These are phyloP conservation scores for Karstenula rhodostoma DNA, from an alignment of 2,329 filamentous ascomycete species.

Conservation along the genomic window DNA sequence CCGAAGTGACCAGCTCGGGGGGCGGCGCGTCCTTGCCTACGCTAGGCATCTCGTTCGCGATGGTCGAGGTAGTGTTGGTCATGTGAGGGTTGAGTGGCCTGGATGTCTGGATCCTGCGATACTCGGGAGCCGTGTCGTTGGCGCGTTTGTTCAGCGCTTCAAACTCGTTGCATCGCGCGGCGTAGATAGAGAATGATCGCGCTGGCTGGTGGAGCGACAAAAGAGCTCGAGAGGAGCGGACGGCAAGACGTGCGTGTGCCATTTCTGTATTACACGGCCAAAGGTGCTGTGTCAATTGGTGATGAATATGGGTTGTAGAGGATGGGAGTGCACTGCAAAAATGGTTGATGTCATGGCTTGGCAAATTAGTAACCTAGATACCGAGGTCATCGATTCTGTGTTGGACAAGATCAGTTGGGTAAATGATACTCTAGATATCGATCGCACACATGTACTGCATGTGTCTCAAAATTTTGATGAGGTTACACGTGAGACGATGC, in stretches of 20 bases:
- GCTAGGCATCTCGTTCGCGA: slow-evolving; percentile 68
- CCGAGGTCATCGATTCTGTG: background rate
- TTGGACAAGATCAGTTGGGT: background rate
- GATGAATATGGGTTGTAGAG: slow-evolving; percentile 1
- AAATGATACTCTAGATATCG: background rate
- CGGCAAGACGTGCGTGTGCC: slow-evolving; percentile 55
- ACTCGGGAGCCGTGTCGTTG: slow-evolving; percentile 62
- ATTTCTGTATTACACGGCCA: slow-evolving; percentile 43
- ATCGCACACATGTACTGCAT: background rate
- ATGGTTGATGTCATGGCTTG: slow-evolving; percentile 23
- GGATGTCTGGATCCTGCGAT: slow-evolving; percentile 64
- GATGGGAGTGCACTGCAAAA: slow-evolving; percentile 9
- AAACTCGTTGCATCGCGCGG: slow-evolving; percentile 47
- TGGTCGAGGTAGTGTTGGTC: slow-evolving; percentile 70
- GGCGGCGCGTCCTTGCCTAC: slow-evolving; percentile 65
- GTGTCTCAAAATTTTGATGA: background rate
- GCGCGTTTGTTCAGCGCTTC: slow-evolving; percentile 58
- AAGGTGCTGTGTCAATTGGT: background rate
- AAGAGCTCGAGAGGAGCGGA: slow-evolving; percentile 56
- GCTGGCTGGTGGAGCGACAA: slow-evolving; percentile 45
- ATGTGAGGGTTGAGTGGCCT: slow-evolving; percentile 68
- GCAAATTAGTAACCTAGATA: slow-evolving; percentile 17
- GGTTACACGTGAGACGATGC: background rate
- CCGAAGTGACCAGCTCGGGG: slow-evolving; percentile 67
- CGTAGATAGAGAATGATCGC: slow-evolving; percentile 49